Percentiles rank a stretch among this genome's conserved stretches.
These are phyloP conservation scores for Chenopodium berlandieri DNA, from an alignment of 148 eudicot genomes.

Conservation along the genomic window DNA sequence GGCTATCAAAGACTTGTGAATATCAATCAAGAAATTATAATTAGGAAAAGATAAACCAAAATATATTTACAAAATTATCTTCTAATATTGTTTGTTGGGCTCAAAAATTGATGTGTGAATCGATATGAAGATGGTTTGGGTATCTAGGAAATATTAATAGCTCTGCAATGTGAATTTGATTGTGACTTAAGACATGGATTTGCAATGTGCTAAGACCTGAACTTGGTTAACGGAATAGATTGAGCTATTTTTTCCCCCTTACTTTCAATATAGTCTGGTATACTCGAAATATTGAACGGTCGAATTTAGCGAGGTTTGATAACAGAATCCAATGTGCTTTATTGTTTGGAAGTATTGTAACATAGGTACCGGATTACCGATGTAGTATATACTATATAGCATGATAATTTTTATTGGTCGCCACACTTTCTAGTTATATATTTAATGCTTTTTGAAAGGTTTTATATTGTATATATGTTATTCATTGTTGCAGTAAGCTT, in stretches of 20 bases:
- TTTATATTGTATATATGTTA: neutral
- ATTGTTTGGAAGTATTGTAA: too few species aligned
- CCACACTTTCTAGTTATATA: neutral
- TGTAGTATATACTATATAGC: too few species aligned
- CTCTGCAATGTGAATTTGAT: too few species aligned
- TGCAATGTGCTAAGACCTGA: neutral
- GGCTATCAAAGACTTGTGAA: too few species aligned
- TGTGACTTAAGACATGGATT: neutral
- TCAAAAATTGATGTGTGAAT: neutral
- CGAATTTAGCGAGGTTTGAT: neutral
- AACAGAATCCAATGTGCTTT: neutral
- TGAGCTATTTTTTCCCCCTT: too few species aligned
- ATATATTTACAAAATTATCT: too few species aligned
- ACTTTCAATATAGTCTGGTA: neutral
- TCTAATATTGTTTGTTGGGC: neutral
- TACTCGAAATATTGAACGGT: neutral
- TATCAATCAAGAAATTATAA: too few species aligned
- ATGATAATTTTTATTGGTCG: neutral
- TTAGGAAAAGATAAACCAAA: too few species aligned
- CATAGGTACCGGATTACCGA: too few species aligned
- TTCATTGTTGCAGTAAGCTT: slow-evolving; percentile 51
- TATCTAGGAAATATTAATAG: neutral
- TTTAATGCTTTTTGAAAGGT: neutral
- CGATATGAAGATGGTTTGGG: neutral
- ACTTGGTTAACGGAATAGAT: neutral